Evolutionary conservation across 106 monocot genomes (phyloP), one percentile per base, ranked within the genome.

Genomic region (Dactylorhiza incarnata): DNA sequence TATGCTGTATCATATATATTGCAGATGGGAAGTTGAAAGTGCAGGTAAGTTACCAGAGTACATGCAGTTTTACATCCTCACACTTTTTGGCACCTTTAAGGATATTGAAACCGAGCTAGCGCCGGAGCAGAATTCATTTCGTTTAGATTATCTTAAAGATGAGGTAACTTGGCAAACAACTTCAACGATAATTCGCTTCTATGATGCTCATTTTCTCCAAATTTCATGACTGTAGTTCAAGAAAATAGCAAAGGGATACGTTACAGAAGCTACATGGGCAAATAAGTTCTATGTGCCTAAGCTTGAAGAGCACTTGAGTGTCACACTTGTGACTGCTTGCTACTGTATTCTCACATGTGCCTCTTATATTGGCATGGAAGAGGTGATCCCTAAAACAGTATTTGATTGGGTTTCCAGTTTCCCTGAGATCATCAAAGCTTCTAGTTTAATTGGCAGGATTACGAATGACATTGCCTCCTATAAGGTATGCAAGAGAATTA

Each of bases 281-380:
- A 44, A 46, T 46, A 19, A 46, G 69, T 19, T 5, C 6, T 69
- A 69, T 7, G 45, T 69, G 15, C 69, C 69, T 4, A 46, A 69
- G 16, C 69, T 69, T 69, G 69, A 69, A 2, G 69, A 69, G 11
- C 69, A 69, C 0, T 7, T 69, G 0, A 8, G 7, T 7, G 45
- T 46, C 69, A 29, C 69, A 5, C 45, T 69, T n/a, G 0, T 69
- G 17, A 69, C 45, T 45, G 45, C 69, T 69, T 45, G 69, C 8
- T 69, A 69, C n/a, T 69, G 45, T 17, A 45, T 69, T 69, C 69
- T 69, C 7, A 46, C 69, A 17, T 69, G 69, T 46, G 69, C 69
- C 0, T 45, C 69, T 46, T 69, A 15, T 69, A 69, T 69, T 5
- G 69, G 69, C 5, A 69, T 69, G 69, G 7, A 69, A 9, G 69